Evolutionary conservation across 176 grass and related monocot genomes (phyloP).

Genomic region (Carex kokanica): DNA sequence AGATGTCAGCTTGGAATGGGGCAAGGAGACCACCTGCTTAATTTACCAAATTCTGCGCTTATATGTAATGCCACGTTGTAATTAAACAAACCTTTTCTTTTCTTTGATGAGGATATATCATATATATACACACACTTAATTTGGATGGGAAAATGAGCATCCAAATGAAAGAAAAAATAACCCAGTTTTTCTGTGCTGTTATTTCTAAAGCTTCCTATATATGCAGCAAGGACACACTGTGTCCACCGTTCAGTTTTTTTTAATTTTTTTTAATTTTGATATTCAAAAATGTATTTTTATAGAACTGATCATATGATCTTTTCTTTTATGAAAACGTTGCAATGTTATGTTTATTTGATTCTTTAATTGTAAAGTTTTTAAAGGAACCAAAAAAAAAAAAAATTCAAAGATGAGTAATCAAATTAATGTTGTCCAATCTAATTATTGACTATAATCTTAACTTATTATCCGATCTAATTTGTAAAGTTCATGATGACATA

Average conservation of each 20-base stretch:
- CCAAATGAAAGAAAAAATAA: background rate
- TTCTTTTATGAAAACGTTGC: too few species aligned
- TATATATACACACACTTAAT: background rate
- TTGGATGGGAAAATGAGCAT: background rate
- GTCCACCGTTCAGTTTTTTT: background rate
- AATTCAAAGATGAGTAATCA: too few species aligned
- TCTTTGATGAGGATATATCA: background rate
- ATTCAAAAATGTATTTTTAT: background rate
- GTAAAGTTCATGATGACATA: too few species aligned
- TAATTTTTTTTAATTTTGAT: background rate
- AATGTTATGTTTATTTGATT: too few species aligned
- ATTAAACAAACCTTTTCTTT: background rate
- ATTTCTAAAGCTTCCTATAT: background rate
- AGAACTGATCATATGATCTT: background rate
- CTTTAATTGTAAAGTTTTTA: too few species aligned
- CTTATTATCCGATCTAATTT: too few species aligned
- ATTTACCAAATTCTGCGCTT: conserved; percentile 21
- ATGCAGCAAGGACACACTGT: background rate
- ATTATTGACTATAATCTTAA: too few species aligned
- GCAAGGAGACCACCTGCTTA: conserved; percentile 50
- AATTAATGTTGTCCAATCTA: too few species aligned
- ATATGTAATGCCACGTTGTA: background rate
- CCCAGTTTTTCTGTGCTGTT: background rate
- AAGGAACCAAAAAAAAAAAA: too few species aligned
- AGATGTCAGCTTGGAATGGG: conserved; percentile 74